phyloP scores from a whole-genome alignment of 805 yeast species.

The Metschnikowia drakensbergensis region DNA sequence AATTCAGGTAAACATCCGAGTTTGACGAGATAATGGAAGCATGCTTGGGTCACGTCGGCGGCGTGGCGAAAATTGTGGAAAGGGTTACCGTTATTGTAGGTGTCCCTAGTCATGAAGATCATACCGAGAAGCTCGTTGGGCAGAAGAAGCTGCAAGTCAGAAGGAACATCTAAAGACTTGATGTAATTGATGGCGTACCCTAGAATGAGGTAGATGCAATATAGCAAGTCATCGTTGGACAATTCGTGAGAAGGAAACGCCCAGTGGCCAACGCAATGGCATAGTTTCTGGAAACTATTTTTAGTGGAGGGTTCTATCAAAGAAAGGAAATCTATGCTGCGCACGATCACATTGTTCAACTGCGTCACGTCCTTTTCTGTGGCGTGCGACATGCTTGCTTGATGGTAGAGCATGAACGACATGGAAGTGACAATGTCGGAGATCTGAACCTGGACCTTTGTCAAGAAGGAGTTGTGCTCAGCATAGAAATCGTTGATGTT shows the following conservation, averaged over 20 bases:
- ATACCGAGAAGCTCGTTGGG: conserved; percentile 52
- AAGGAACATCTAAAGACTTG: conserved; percentile 5
- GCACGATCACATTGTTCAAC: conserved; percentile 25
- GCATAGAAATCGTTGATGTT: conserved; percentile 20
- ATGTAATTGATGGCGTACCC: conserved; percentile 37
- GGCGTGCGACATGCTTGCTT: conserved; percentile 23
- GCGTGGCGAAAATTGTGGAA: conserved; percentile 97
- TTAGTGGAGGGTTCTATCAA: conserved; percentile 25
- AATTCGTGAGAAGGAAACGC: conserved; percentile 67
- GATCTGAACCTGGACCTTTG: conserved; percentile 12
- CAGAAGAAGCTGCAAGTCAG: conserved; percentile 14
- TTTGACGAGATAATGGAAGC: conserved; percentile 58
- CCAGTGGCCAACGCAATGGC: conserved; percentile 55
- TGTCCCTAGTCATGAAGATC: conserved; percentile 64
- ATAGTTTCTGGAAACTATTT: conserved; percentile 25
- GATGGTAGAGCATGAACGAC: conserved; percentile 28
- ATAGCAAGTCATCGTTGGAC: conserved; percentile 60
- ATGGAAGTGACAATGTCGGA: conserved; percentile 33
- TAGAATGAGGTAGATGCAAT: conserved; percentile 56
- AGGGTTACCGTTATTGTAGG: conserved; percentile 80
- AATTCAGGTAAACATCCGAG: conserved; percentile 38
- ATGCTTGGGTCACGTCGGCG: conserved; percentile 90
- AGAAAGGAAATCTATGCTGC: conserved; percentile 29
- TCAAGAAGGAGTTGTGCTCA: neutral
- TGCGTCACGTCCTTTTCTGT: conserved; percentile 21